Evolutionary conservation across 2,329 filamentous ascomycete species (phyloP), one percentile per base, ranked within the genome.

Genomic region (Paecilomyces variotii): DNA sequence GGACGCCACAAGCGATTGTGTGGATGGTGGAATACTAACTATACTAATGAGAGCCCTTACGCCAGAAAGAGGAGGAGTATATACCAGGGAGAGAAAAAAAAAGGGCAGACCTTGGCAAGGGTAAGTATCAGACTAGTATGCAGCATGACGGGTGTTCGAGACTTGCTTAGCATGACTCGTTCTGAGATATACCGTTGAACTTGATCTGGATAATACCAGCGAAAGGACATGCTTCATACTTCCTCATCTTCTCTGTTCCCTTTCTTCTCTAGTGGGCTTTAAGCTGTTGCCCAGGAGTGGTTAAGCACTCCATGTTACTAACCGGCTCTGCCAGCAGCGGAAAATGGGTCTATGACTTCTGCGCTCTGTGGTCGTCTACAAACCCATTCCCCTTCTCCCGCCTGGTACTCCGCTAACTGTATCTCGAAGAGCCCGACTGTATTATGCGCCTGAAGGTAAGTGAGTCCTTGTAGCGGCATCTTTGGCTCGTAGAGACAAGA

Each of bases 121-220:
- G 53, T 55, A 24, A 55, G 34, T 55, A 28, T 25, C 12, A 34
- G 19, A 55, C 28, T 39, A 19, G 19, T 56, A 56, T 56, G 54
- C 35, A 56, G 56, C 56, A 58, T 58, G 56, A 49, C 56, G 56
- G 56, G 56, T 58, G 56, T 58, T 58, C 56, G 56, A 54, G 51
- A 3, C 25, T 49, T 58, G 51, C 56, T 55, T 56, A n/a, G 54
- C 54, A 56, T 56, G 34, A 56, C 25, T 57, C 53, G 61, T 58
- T 62, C 61, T 62, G 61, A 62, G 61, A 62, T 57, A 62, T 62
- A 62, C 61, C 61, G 61, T 55, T 56, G 60, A 61, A 61, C 60
- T 61, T 61, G 60, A 61, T 60, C 60, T 61, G 60, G 60, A 61
- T 62, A 62, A 62, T 62, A 61, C 61, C 61, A 62, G 61, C 61